A percentile compares a stretch with the other conserved stretches of the same genome.
phyloP scores from a whole-genome alignment of 192 early-diverging fungal species.

The Coemansia brasiliensis region DNA sequence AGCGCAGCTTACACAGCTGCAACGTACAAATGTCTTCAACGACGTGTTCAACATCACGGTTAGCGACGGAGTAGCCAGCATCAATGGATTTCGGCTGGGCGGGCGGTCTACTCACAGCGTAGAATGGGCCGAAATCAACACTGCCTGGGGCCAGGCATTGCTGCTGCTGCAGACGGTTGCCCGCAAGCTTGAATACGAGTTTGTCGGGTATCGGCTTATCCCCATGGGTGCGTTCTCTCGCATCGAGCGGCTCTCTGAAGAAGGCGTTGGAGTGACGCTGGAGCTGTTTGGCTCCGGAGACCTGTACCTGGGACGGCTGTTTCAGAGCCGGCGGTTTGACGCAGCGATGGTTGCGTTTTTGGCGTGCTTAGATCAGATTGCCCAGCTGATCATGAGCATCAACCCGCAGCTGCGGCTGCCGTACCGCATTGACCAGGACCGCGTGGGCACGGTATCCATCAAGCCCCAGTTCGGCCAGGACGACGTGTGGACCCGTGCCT shows the following conservation, averaged over 20 bases:
- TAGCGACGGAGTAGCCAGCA: constrained; percentile 84
- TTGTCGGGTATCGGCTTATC: constrained; percentile 80
- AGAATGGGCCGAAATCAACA: constrained; percentile 97
- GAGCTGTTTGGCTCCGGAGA: constrained; percentile 92
- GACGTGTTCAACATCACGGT: constrained; percentile 90
- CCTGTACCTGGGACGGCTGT: constrained; percentile 70
- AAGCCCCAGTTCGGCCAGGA: constrained; percentile 85
- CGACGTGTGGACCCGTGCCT: constrained; percentile 88
- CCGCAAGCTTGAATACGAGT: constrained; percentile 78
- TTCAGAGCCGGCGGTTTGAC: constrained; percentile 85
- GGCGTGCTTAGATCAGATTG: constrained; percentile 86
- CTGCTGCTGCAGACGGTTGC: constrained; percentile 86
- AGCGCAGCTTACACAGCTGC: constrained; percentile 75
- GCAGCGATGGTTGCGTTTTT: constrained; percentile 85
- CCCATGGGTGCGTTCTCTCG: constrained; percentile 91
- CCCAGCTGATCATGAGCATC: constrained; percentile 73
- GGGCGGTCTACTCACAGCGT: constrained; percentile 74
- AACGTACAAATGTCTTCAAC: constrained; percentile 93
- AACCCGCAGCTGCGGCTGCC: constrained; percentile 79
- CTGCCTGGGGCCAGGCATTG: constrained; percentile 88
- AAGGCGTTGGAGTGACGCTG: constrained; percentile 27
- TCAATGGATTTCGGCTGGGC: constrained; percentile 92
- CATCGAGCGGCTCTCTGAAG: constrained; percentile 80
- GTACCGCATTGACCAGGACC: constrained; percentile 88
- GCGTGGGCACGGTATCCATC: constrained; percentile 81